phyloP scores from a whole-genome alignment of 371 early-diverging fungal genomes.

The Mortierella sp. region DNA sequence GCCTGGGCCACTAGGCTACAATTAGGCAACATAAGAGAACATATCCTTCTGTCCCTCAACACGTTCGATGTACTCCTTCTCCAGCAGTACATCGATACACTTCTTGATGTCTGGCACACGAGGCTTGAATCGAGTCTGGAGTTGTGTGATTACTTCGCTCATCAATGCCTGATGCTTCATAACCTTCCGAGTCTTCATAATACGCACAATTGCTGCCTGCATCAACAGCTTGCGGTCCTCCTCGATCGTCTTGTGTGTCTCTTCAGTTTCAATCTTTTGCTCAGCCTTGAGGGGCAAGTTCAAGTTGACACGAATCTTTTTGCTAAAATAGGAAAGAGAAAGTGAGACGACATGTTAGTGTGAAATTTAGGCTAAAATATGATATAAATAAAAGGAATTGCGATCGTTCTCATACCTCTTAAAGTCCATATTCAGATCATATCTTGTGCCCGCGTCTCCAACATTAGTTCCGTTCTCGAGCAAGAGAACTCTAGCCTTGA shows the following conservation, averaged over 20 bases:
- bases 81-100: conserved; percentile 94
- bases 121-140: conserved; percentile 93
- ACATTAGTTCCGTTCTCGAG: conserved; percentile 63
- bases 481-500: conserved; percentile 85
- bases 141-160: conserved; percentile 90
- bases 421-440: conserved; percentile 87
- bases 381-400: too few relatives aligned
- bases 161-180: conserved; percentile 90
- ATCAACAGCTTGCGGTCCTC: conserved; percentile 91
- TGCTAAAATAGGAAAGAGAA: conserved; percentile 59
- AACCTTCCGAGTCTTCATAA: conserved; percentile 96
- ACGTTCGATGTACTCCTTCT: conserved; percentile 96
- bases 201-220: conserved; percentile 97
- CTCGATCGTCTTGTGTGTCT: conserved; percentile 90
- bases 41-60: conserved; percentile 87
- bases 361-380: not conserved
- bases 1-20: not conserved
- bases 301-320: conserved; percentile 88
- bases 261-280: conserved; percentile 88
- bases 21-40: conserved; percentile 90
- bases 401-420: conserved; percentile 65
- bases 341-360: not conserved
- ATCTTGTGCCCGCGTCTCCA: conserved; percentile 66
- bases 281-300: conserved; percentile 87
- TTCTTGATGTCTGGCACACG: conserved; percentile 94